Base-by-base conservation (phyloP, 441 rosid genomes). In the Populus hybrid region DNA sequence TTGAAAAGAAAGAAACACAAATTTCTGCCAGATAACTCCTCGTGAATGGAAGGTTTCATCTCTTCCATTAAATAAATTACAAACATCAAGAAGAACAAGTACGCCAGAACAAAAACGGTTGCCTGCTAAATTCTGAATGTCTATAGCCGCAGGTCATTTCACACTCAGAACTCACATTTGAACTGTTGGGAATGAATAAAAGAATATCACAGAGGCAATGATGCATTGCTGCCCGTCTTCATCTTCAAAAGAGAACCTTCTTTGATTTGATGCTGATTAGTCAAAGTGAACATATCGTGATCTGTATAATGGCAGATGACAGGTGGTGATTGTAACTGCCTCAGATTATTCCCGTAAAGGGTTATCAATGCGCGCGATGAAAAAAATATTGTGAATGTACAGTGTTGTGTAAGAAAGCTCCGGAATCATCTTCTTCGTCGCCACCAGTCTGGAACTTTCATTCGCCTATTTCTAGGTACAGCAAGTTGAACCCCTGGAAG, bases 381-480 rank as follows among this genome's bases (percentile, higher is more conserved):
- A 50, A 69, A 69, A 19, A 67, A 75, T 12, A 67, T 72, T 21
- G 36, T 66, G 81, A 85, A 81, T 83, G 71, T 83, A 77, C 86
- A 83, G 80, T 75, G 32, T 73, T 73, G n/a, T 21, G 19, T 35
- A 72, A 76, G 75, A 64, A 61, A 79, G 69, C 71, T 79, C 70
- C 28, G 9, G 61, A 69, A 38, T 83, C 82, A 81, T 82, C 83
- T 75, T 75, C 84, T 86, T 73, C 85, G 79, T 34, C 76, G 69
- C 99, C 99, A 92, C 97, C 98, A 91, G 75, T 94, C 98, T 21
- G 95, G 91, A 76, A 92, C 83, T 89, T 90, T 89, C 86, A 94
- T 86, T 82, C 99, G 89, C 79, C 83, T 85, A 77, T 82, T 92
- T 84, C 99, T 91, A 82, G 94, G 97, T 74, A 86, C 83, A 71